Percentiles rank a stretch among this genome's conserved stretches.
phyloP scores from a whole-genome alignment of 2,329 filamentous ascomycete species.

The Calonectria leucothoes region DNA sequence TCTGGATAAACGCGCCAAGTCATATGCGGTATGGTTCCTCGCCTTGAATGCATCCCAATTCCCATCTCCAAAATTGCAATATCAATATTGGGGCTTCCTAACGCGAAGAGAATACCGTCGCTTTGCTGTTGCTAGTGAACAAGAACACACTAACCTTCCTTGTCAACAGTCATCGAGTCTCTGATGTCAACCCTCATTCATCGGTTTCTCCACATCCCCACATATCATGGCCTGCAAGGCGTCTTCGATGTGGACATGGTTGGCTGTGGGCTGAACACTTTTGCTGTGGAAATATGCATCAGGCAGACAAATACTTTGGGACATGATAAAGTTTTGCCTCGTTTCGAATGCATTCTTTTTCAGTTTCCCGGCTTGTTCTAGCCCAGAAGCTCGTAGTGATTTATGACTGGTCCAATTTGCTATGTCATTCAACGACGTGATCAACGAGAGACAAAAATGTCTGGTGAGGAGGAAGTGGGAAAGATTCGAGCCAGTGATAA shows the following conservation, averaged over 20 bases:
- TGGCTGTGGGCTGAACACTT: constrained; percentile 23
- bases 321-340: background rate
- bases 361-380: background rate
- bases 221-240: constrained; percentile 9
- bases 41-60: background rate
- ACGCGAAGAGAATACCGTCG: constrained; percentile 28
- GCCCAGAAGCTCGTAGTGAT: background rate
- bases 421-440: background rate
- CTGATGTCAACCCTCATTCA: constrained; percentile 29
- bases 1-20: background rate
- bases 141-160: constrained; percentile 23
- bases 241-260: constrained; percentile 28
- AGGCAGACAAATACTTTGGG: background rate
- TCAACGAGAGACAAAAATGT: background rate
- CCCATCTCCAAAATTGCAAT: background rate
- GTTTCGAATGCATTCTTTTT: background rate
- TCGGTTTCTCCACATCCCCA: constrained; percentile 26
- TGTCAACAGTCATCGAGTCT: constrained; percentile 33
- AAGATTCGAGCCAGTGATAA: background rate
- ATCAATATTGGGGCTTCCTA: constrained; percentile 13
- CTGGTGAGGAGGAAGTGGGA: background rate
- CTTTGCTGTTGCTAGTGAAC: constrained; percentile 32
- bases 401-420: background rate
- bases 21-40: background rate
- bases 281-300: constrained; percentile 31